Evolutionary conservation across 768 basidiomycete genomes (phyloP), one percentile per base, ranked within the genome.

Genomic region (Tylopilus felleus): DNA sequence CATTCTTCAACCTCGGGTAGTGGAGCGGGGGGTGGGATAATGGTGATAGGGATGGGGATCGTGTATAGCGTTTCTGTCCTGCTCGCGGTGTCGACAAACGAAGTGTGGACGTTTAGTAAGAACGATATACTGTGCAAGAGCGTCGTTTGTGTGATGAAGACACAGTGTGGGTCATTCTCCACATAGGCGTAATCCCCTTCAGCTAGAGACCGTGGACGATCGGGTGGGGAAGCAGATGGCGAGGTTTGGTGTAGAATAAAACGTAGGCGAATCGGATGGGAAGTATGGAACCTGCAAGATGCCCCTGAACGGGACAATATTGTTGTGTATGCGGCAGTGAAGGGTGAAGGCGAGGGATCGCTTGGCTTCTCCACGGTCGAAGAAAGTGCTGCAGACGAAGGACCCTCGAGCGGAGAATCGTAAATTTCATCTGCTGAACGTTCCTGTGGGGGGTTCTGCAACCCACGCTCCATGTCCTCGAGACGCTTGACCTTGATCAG

Each of bases 251-350:
- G 92, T 16, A 98, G 75, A 27, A 95, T 74, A 55, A 98, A 89
- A 4, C 93, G 83, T 36, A 92, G 77, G 59, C 80, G 88, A 55
- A 94, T 80, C 4, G 88, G 79, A 14, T 80, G 80, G 42, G 81
- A 78, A 0, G 85, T 81, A 60, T 97, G 93, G 66, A 97, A 93
- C 43, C 93, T 85, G 68, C 93, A 93, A 19, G 92, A 88, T 40
- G 93, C 94, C 43, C 96, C 96, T 14, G 94, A 93, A 8, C 88
- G 82, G 13, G 92, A 85, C 25, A 98, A 75, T 47, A 86, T 76
- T 3, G 78, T 75, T 36, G 76, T 73, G 59, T 80, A 79, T 39
- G 75, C 71, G 17, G 77, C 71, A 27, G 75, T 74, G 55, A 74
- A 74, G 19, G 71, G 57, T 5, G 57, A 54, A 22, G 75, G 71